Evolutionary conservation across 345 rosid genomes (phyloP), one percentile per base, ranked within the genome.

Genomic region (Cochlearia excelsa): DNA sequence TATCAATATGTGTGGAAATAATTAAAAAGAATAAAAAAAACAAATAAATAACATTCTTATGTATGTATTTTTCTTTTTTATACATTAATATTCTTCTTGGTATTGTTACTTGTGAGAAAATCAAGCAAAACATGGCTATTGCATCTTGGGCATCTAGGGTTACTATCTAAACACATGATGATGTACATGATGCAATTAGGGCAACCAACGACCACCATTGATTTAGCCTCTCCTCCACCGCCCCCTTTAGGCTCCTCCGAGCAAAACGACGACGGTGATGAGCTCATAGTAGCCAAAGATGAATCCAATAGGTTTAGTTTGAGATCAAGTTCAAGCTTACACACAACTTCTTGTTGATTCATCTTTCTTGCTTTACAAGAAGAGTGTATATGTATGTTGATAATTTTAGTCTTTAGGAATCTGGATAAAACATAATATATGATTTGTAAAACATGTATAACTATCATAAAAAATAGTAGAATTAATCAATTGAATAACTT

Each of bases 71-170:
- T 16, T n/a, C 29, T 57, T 57, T 37, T 29, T 52, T 39, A 30
- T 16, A 40, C 26, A 16, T 16, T 16, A 50, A 7, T 50, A 4
- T 3, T 64, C 7, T 65, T 64, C 33, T 65, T 65, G 66, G 16
- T 59, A 26, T 44, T 2, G 55, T 71, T 64, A 45, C 29, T 31
- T 27, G 55, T 27, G 40, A 71, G 56, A 71, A 71, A 71, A 58
- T 71, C 61, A 58, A 71, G 33, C 66, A 71, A 71, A 45, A 71
- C 75, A 30, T 64, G 69, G 27, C 50, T 71, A 35, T 65, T 71
- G 70, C 75, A 71, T 65, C 65, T 71, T 51, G 75, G 75, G 46
- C 75, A 71, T 71, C 51, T 64, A 57, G 75, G 70, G 50, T 71
- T 53, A 44, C 61, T 64, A 26, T 70, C 66, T 42, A 70, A 52